These are phyloP conservation scores for Haberlea rhodopensis DNA, from an alignment of 257 asterid genomes.

Conservation along the genomic window DNA sequence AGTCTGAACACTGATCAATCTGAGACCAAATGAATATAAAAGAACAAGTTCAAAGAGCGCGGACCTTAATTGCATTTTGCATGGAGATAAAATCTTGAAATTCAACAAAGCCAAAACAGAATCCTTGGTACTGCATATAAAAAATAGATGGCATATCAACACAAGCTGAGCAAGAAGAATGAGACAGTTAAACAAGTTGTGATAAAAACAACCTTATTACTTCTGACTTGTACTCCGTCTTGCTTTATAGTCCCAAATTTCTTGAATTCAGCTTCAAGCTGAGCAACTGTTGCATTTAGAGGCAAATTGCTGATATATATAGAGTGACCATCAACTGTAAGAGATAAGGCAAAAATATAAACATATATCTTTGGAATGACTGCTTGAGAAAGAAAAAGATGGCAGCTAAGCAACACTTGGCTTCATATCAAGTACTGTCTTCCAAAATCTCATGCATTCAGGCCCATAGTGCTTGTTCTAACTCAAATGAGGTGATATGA, in stretches of 20 bases:
- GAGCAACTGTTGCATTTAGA: constrained; percentile 47
- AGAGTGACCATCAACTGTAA: constrained; percentile 78
- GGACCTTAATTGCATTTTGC: constrained; percentile 78
- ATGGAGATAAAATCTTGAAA: constrained; percentile 67
- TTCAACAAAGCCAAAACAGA: constrained; percentile 89
- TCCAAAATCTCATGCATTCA: neutral
- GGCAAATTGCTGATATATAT: constrained; percentile 81
- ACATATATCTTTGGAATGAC: constrained; percentile 8
- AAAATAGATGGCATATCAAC: constrained; percentile 17
- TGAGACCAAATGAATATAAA: constrained; percentile 8
- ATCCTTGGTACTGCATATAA: constrained; percentile 61
- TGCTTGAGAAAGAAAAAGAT: neutral
- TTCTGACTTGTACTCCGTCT: constrained; percentile 86
- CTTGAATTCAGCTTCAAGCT: constrained; percentile 73
- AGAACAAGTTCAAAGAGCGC: constrained; percentile 19
- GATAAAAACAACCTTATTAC: constrained; percentile 55
- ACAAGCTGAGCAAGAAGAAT: constrained; percentile 4
- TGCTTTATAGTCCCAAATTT: constrained; percentile 75
- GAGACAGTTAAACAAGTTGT: constrained; percentile 12
- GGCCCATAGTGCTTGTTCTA: constrained; percentile 2
- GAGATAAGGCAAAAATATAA: constrained; percentile 18
- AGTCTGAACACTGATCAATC: neutral
- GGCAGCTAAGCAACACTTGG: neutral
- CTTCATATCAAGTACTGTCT: constrained; percentile 11
- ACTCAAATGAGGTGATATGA: neutral